Evolutionary conservation across 2,329 filamentous ascomycete genomes (phyloP), one percentile per base, ranked within the genome.

Genomic region (Dothistroma pini): DNA sequence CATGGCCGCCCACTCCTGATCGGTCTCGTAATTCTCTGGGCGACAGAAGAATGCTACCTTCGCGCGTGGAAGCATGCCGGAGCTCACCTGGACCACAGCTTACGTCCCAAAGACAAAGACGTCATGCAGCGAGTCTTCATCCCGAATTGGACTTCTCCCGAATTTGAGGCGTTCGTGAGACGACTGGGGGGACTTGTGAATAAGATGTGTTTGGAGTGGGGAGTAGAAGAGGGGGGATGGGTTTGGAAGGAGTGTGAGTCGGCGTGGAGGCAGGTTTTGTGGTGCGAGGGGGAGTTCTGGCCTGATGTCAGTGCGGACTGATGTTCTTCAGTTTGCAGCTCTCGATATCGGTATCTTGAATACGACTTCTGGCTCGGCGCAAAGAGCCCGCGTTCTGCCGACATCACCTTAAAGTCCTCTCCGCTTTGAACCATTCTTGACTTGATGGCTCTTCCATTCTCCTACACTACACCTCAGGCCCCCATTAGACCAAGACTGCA

Each of bases 1-100:
- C 75, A 79, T 0, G 79, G 77, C 3, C 75, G 77, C 1, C 79
- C 76, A 1, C 70, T 89, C 68, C 75, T 91, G 1, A 87, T 91
- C 68, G 87, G 86, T 9, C 79, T 91, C 62, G 81, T 89, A 2
- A 81, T 90, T 16, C 81, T 92, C 44, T 93, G 88, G 86, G 87
- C 84, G 11, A 91, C 88, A 0, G 89, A 93, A 75, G 84, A 80
- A 74, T 80, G 77, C 70, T 81, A 81, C 64, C 73, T 80, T 34
- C 72, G 76, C 47, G 75, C 79, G 41, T 82, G 80, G 80, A 73
- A 74, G 61, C 79, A 79, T 61, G 78, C 79, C 31, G 71, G 72
- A 29, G 72, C 73, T 10, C 78, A 68, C 58, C 63, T 68, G 59
- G 62, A 67, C 53, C 54, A 61, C 51, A 55, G 62, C 38, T 48